Conservation (phyloP, 163 green algal genomes). For the Chloromonas sp. region DNA sequence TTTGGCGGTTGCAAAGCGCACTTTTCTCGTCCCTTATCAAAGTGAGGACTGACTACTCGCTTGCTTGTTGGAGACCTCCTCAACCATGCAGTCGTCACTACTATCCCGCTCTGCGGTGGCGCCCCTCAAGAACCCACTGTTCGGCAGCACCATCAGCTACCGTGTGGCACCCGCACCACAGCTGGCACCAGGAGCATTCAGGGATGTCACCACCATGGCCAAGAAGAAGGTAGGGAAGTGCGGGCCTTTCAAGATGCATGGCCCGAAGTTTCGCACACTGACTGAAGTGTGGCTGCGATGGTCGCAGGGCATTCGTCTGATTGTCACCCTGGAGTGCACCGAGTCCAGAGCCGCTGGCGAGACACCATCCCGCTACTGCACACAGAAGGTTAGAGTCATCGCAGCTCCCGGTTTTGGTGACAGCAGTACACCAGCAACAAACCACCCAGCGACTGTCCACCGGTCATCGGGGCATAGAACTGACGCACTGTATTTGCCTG, state of each 20-base stretch:
- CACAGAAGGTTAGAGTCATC: slow-evolving; percentile 67
- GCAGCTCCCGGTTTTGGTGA: not conserved
- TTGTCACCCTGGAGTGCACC: slow-evolving; percentile 95
- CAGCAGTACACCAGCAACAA: too few relatives aligned
- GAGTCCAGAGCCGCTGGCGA: slow-evolving; percentile 65
- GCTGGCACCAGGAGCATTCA: slow-evolving; percentile 20
- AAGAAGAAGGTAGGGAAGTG: slow-evolving; percentile 82
- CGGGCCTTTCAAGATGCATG: too few relatives aligned
- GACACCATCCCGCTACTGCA: slow-evolving; percentile 83
- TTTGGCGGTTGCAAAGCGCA: too few relatives aligned
- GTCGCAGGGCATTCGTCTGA: slow-evolving; percentile 58
- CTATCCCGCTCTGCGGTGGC: not conserved
- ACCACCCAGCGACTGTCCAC: too few relatives aligned
- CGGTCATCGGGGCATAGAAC: not conserved
- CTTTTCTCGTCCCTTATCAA: too few relatives aligned
- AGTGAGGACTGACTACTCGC: too few relatives aligned
- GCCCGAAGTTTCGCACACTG: not conserved
- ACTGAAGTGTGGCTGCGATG: not conserved
- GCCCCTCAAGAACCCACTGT: not conserved
- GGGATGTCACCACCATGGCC: slow-evolving; percentile 75
- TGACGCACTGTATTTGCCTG: not conserved
- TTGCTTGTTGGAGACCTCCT: too few relatives aligned
- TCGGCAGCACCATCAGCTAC: slow-evolving; percentile 40
- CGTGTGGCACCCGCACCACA: slow-evolving; percentile 35
- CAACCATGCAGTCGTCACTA: not conserved